Base-by-base conservation (phyloP, 306 rosid genomes). In the Cucurbita pepo region DNA sequence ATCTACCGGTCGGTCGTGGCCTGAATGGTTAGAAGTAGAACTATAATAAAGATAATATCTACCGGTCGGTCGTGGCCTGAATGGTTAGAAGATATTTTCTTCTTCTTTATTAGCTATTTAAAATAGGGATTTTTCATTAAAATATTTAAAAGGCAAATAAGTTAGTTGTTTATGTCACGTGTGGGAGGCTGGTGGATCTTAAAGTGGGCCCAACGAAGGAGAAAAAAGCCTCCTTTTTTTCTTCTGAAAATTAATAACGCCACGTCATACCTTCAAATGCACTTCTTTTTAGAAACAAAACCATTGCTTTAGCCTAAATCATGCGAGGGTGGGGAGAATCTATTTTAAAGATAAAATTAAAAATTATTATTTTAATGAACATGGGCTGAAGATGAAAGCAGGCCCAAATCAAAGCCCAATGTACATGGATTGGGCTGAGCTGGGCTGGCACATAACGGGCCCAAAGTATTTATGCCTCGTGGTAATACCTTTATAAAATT, bases 171-270 rank as follows among this genome's bases (percentile, higher is more conserved):
- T 22, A 44, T 6, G 73, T 47, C 53, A 61, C 22, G 54, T 43
- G 70, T 55, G 66, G 72, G 56, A 69, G 57, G 73, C 73, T 69
- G 73, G 56, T 69, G 73, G 57, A 69, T 69, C 57, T 69, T 56
- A 48, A 69, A 45, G 73, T 69, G 73, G 73, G 73, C 44, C 73
- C 13, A 13, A n/a, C 30, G 53, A 40, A 4, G 43, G 3, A 11
- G 57, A 69, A 30, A 67, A 65, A 69, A 25, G 22, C 40, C 44
- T 8, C 0, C 48, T 48, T 22, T 3, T 5, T 45, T 69, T 69
- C 8, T 69, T 69, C 8, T 63, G 50, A 63, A 40, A 41, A 16
- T 63, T 63, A 63, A 52, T 40, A 65, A 52, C 50, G 4, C n/a
- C 16, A 51, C n/a, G 11, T 45, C 40, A 66, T 45, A 44, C 4